Conservation (phyloP, 495 filamentous ascomycete genomes). For the Tuber indicum region DNA sequence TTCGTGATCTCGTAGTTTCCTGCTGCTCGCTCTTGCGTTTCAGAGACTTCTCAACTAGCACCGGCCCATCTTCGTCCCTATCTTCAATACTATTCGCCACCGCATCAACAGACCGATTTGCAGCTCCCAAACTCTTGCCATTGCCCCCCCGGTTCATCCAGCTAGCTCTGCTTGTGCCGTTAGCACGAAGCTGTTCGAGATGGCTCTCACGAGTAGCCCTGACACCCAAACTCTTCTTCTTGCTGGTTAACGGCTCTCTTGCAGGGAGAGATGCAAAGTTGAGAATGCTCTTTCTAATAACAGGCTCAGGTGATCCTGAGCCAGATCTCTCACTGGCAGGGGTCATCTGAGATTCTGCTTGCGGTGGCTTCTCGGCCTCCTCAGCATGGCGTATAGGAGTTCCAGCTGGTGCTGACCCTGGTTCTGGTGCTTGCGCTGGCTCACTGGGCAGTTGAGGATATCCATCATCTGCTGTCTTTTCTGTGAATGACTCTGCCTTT, state of each 20-base stretch:
- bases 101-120: conserved; percentile 46
- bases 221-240: conserved; percentile 70
- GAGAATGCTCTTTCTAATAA: conserved; percentile 83
- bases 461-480: background rate
- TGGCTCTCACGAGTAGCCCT: conserved; percentile 72
- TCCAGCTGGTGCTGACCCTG: background rate
- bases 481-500: background rate
- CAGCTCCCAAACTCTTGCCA: conserved; percentile 46
- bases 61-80: conserved; percentile 39
- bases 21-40: conserved; percentile 41
- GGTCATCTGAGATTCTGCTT: conserved; percentile 14
- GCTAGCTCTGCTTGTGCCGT: conserved; percentile 44
- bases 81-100: conserved; percentile 54
- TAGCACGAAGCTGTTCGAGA: conserved; percentile 57
- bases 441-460: background rate
- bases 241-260: conserved; percentile 71
- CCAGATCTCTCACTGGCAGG: conserved; percentile 30
- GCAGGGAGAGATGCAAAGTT: conserved; percentile 88
- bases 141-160: conserved; percentile 45
- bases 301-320: conserved; percentile 45
- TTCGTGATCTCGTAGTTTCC: conserved; percentile 32
- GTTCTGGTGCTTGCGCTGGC: background rate
- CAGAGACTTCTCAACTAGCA: conserved; percentile 47
- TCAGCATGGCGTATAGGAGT: conserved; percentile 2
- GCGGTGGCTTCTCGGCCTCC: background rate